Base-by-base conservation (phyloP, 1,284 basidiomycete species). In the Pterulicium gracile region DNA sequence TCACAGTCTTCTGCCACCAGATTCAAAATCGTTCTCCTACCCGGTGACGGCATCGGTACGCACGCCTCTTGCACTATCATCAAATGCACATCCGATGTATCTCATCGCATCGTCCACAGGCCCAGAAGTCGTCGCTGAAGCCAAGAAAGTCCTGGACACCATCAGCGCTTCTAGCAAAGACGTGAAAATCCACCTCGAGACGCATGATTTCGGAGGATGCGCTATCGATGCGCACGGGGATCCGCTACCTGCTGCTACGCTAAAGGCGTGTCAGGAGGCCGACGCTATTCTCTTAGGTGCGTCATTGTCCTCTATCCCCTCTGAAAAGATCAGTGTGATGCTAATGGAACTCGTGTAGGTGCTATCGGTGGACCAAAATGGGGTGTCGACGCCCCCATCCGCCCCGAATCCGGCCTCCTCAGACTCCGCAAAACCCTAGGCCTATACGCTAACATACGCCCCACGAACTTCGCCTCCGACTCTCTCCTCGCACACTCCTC, bases 331-430 rank as follows among this genome's bases (percentile, higher is more conserved):
- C 20, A 12, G n/a, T 44, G 23, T 19, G 48, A 47, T 43, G 36
- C 32, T 45, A 21, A 32, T 36, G 17, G 10, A 17, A 10, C 20
- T 13, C 15, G 20, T 10, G 10, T 49, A 92, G 94, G 93, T 54
- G 86, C 95, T 19, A 90, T 98, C 53, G 96, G 95, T 52, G 96
- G 95, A 15, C 96, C 96, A 24, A 98, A 98, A 67, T 99, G 96
- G 96, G 94, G 93, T 39, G 85, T 92, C 2, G 75, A 82, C 47
- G 83, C 84, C 54, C 86, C 88, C 62, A 81, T 98, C 46, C 84
- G 96, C 50, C 96, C 96, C n/a, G 96, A 99, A 66, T 81, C 85
- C 55, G 95, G 95, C 49, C 76, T 98, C 19, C 82, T 99, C 22
- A 66, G 72, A n/a, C 78, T 99, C 45, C 88, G 96, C 58, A 98